phyloP scores from a whole-genome alignment of 2,329 filamentous ascomycete genomes.

The Microdochium nivale region DNA sequence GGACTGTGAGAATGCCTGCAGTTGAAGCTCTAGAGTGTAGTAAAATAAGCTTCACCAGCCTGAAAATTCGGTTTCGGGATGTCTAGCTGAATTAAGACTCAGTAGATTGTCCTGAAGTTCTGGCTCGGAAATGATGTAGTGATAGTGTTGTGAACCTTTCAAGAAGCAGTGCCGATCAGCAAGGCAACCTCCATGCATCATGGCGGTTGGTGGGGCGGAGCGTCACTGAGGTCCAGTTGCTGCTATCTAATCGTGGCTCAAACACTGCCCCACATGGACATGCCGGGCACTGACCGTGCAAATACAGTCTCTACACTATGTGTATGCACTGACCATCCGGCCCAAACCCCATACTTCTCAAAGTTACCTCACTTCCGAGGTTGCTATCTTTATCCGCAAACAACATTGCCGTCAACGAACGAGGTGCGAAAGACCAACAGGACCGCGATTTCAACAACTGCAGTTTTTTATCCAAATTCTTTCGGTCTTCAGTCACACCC shows the following conservation, averaged over 20 bases:
- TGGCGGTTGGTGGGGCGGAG: background rate
- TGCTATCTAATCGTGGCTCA: constrained; percentile 8
- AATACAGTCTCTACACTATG: background rate
- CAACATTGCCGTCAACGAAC: background rate
- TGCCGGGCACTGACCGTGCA: background rate
- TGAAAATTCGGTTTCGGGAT: background rate
- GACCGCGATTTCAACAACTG: background rate
- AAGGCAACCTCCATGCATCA: background rate
- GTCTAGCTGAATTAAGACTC: background rate
- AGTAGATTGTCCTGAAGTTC: background rate
- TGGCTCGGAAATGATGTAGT: background rate
- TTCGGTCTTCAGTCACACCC: background rate
- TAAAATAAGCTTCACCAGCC: background rate
- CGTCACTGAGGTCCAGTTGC: background rate
- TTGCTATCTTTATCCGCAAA: constrained; percentile 1
- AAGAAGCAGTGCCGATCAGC: background rate
- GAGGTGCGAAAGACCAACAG: too few relatives aligned
- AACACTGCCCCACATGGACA: background rate
- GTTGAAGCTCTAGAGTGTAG: background rate
- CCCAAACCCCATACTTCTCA: background rate
- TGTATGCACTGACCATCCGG: background rate
- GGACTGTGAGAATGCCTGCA: background rate
- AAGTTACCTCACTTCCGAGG: background rate
- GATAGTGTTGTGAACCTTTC: background rate
- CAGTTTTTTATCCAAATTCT: too few relatives aligned